Conservation (phyloP, 1,284 basidiomycete species). For the Puccinia brachypodii region DNA sequence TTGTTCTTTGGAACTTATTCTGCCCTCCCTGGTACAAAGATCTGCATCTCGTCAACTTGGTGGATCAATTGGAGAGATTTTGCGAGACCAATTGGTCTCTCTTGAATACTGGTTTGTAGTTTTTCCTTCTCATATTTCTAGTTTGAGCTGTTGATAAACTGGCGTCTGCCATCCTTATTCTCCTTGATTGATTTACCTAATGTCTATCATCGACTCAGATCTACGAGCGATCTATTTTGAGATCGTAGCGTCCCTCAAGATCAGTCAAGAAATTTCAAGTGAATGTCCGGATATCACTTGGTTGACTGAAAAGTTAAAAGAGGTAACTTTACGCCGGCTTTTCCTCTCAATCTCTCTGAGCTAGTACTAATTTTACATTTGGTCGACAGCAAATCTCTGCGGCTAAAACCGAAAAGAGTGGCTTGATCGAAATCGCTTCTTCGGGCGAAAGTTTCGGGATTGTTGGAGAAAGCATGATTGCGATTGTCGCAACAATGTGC, state of each 20-base stretch:
- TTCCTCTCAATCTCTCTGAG: background rate
- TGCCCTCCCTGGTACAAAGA: conserved; percentile 17
- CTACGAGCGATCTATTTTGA: conserved; percentile 35
- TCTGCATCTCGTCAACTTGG: background rate
- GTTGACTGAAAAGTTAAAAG: conserved; percentile 21
- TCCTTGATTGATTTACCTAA: background rate
- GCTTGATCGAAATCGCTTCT: background rate
- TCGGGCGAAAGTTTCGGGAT: background rate
- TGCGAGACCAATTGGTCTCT: background rate
- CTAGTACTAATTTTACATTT: background rate
- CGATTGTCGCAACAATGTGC: conserved; percentile 10
- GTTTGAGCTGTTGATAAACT: background rate
- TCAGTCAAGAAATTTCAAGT: conserved; percentile 12
- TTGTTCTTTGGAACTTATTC: conserved; percentile 42
- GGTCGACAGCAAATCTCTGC: background rate
- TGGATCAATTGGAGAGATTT: conserved; percentile 14
- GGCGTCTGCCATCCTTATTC: background rate
- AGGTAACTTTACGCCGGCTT: background rate
- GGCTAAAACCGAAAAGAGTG: background rate
- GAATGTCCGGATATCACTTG: background rate
- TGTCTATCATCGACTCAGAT: background rate
- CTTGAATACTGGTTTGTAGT: conserved; percentile 22
- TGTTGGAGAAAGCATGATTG: conserved; percentile 26
- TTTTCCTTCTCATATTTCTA: background rate
- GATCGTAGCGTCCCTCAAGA: conserved; percentile 21